A percentile compares a stretch with the other conserved stretches of the same genome.
Evolutionary conservation across 2,329 filamentous ascomycete species (phyloP).

Genomic region (Penicillium crustosum): DNA sequence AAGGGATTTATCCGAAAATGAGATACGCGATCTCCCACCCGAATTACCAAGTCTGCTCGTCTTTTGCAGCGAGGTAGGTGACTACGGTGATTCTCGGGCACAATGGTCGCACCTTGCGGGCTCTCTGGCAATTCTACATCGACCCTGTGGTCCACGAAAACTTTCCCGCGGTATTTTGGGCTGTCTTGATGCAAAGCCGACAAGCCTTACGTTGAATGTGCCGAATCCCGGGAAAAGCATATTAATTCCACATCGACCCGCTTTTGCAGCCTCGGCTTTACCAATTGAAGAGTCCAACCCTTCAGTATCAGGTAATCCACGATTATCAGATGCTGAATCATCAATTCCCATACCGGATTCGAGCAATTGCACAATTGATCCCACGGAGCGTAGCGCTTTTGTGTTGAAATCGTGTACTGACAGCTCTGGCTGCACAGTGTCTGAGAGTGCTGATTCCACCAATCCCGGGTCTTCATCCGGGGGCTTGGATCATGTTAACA

Average conservation of each 20-base stretch:
- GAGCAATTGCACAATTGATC: neutral
- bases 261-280: slow-evolving; percentile 18
- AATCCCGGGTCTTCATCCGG: too few relatives aligned
- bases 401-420: neutral
- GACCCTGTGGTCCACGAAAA: slow-evolving; percentile 41
- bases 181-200: neutral
- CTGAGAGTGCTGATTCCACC: neutral
- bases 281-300: neutral
- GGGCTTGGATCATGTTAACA: too few relatives aligned
- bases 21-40: neutral
- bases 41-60: neutral
- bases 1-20: neutral
- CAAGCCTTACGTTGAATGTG: neutral
- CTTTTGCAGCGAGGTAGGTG: neutral
- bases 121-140: slow-evolving; percentile 2
- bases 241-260: slow-evolving; percentile 23
- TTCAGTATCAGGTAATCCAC: neutral
- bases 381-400: neutral
- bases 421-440: neutral
- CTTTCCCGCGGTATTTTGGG: slow-evolving; percentile 14
- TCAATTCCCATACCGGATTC: neutral
- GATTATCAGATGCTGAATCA: neutral
- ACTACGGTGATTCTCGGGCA: neutral
- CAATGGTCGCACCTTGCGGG: neutral
- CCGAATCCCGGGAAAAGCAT: neutral